Conservation (phyloP, 805 yeast genomes). For the Wickerhamiella nectarea region DNA sequence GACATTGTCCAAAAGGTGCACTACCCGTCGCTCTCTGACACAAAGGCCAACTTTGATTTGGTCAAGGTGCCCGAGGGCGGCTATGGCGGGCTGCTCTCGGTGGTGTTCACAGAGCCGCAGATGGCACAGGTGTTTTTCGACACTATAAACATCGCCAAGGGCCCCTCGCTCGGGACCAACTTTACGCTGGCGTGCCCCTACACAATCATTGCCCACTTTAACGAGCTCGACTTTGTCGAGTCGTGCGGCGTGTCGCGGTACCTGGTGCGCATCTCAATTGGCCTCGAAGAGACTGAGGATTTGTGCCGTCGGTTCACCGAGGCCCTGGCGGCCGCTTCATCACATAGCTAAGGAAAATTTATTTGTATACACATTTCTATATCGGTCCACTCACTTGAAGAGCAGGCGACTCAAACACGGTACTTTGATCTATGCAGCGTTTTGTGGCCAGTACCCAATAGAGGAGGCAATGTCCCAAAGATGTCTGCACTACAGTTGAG, state of each 20-base stretch:
- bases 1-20: constrained; percentile 48
- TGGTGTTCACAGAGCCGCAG: constrained; percentile 49
- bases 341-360: neutral
- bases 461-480: constrained; percentile 2
- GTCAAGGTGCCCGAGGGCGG: constrained; percentile 63
- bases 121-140: constrained; percentile 68
- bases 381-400: constrained; percentile 12
- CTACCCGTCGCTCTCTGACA: constrained; percentile 49
- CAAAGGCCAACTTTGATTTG: constrained; percentile 55
- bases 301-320: constrained; percentile 37
- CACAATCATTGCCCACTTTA: constrained; percentile 71
- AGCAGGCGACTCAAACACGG: constrained; percentile 19
- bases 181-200: constrained; percentile 85
- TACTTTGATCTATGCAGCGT: constrained; percentile 8
- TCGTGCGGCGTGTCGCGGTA: constrained; percentile 72
- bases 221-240: constrained; percentile 64
- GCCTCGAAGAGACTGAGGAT: constrained; percentile 59
- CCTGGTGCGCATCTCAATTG: constrained; percentile 70
- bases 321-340: constrained; percentile 32
- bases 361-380: constrained; percentile 15
- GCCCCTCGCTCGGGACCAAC: constrained; percentile 84
- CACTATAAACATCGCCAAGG: constrained; percentile 56
- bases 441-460: constrained; percentile 6
- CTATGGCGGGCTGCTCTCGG: constrained; percentile 74
- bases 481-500: constrained; percentile 1